phyloP scores from a whole-genome alignment of 176 grass and related monocot genomes.

The Avena sativa region DNA sequence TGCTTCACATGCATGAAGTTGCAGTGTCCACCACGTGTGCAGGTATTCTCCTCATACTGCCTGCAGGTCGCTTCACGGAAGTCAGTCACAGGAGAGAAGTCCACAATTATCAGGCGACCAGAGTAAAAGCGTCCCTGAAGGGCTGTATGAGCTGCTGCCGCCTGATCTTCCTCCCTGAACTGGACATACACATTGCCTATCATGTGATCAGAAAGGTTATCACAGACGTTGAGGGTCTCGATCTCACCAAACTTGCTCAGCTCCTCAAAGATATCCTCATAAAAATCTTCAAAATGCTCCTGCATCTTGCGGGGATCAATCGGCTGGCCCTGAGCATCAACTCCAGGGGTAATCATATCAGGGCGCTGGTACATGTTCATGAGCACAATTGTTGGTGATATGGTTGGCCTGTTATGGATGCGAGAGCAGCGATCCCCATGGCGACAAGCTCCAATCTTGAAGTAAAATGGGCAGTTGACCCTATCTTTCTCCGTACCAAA shows the following conservation, averaged over 20 bases:
- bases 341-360: conserved; percentile 59
- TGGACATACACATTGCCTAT: conserved; percentile 61
- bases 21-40: conserved; percentile 52
- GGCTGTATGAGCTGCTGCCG: conserved; percentile 53
- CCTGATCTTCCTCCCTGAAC: conserved; percentile 60
- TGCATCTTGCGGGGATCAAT: conserved; percentile 53
- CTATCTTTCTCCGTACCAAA: conserved; percentile 62
- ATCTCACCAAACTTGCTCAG: conserved; percentile 64
- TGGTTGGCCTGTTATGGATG: conserved; percentile 55
- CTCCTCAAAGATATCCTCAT: conserved; percentile 59
- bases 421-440: conserved; percentile 55
- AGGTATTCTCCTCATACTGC: conserved; percentile 58
- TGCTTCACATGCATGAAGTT: conserved; percentile 61
- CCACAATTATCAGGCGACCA: conserved; percentile 54
- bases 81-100: conserved; percentile 57
- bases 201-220: conserved; percentile 59
- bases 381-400: conserved; percentile 55
- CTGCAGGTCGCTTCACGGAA: conserved; percentile 57
- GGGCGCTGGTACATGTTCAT: conserved; percentile 56
- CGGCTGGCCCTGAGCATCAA: conserved; percentile 56
- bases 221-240: conserved; percentile 53
- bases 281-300: conserved; percentile 63
- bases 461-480: conserved; percentile 61
- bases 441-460: conserved; percentile 59
- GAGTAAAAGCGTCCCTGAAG: conserved; percentile 57